Percentiles rank a stretch among this genome's conserved stretches.
These are phyloP conservation scores for Exsudoporus frostii DNA, from an alignment of 768 basidiomycete genomes.

Conservation along the genomic window DNA sequence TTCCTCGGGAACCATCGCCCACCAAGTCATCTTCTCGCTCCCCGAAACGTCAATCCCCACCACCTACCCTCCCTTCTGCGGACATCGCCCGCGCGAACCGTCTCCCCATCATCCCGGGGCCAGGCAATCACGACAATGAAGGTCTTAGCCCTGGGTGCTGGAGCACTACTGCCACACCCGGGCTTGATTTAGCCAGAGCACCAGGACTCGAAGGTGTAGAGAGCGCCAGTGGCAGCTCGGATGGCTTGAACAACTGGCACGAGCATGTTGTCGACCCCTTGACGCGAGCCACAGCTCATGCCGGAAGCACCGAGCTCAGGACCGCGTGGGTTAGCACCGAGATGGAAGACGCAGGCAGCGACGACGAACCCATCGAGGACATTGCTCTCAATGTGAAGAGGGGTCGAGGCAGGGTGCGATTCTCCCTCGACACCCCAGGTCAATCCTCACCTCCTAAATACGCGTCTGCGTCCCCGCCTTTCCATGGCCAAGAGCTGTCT, in stretches of 20 bases:
- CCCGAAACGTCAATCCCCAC: conserved; percentile 34
- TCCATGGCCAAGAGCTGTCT: conserved; percentile 2
- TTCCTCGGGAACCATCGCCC: conserved; percentile 26
- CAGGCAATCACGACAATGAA: conserved; percentile 31
- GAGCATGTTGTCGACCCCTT: conserved; percentile 29
- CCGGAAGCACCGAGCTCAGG: conserved; percentile 17
- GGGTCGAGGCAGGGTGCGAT: conserved; percentile 13
- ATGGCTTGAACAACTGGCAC: conserved; percentile 25
- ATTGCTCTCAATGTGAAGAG: conserved; percentile 3
- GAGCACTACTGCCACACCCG: conserved; percentile 79
- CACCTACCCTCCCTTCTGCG: conserved; percentile 27
- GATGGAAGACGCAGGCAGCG: conserved; percentile 34
- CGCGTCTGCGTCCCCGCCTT: conserved; percentile 11
- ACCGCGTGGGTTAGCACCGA: conserved; percentile 43
- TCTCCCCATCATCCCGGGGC: conserved; percentile 20
- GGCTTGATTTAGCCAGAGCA: conserved; percentile 34
- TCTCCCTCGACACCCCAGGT: conserved; percentile 16
- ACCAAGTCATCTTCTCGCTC: conserved; percentile 21
- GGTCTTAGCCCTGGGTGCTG: conserved; percentile 54
- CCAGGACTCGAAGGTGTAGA: conserved; percentile 19
- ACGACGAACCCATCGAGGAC: conserved; percentile 26
- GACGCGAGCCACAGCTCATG: conserved; percentile 24
- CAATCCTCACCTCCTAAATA: conserved; percentile 11
- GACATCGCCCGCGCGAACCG: conserved; percentile 31
- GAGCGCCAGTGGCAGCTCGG: conserved; percentile 16